Evolutionary conservation across 371 early-diverging fungal genomes (phyloP).

Genomic region (Mortierella sp.): DNA sequence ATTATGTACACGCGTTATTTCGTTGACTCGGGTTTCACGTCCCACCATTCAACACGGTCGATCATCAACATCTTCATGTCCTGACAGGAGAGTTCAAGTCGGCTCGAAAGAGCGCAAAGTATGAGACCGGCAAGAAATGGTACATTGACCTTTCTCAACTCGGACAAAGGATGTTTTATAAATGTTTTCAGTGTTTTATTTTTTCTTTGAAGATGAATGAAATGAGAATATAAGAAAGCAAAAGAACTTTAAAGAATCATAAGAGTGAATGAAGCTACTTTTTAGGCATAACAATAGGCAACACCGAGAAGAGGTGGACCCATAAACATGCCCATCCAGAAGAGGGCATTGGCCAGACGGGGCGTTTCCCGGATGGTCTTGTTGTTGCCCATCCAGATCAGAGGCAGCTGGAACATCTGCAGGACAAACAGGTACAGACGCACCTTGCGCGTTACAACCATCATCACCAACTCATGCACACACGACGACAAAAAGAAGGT

Average conservation of each 20-base stretch:
- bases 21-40: slow-evolving; percentile 40
- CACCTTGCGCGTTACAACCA: slow-evolving; percentile 79
- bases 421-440: slow-evolving; percentile 87
- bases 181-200: neutral
- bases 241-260: neutral
- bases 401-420: slow-evolving; percentile 96
- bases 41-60: slow-evolving; percentile 38
- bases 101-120: slow-evolving; percentile 16
- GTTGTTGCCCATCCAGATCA: slow-evolving; percentile 82
- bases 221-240: neutral
- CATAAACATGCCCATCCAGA: slow-evolving; percentile 90
- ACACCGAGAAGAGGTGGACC: slow-evolving; percentile 88
- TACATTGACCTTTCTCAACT: slow-evolving; percentile 36
- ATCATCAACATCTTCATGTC: slow-evolving; percentile 47
- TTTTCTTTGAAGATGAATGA: neutral
- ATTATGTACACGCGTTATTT: neutral
- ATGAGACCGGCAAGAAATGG: slow-evolving; percentile 33
- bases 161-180: neutral
- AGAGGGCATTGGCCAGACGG: slow-evolving; percentile 83
- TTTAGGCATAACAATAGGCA: slow-evolving; percentile 71
- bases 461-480: slow-evolving; percentile 93
- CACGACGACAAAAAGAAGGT: slow-evolving; percentile 92
- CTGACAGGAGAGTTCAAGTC: slow-evolving; percentile 35
- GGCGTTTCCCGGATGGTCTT: slow-evolving; percentile 72
- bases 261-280: slow-evolving; percentile 14